phyloP scores from a whole-genome alignment of 768 basidiomycete genomes.

The Suillus luteus region DNA sequence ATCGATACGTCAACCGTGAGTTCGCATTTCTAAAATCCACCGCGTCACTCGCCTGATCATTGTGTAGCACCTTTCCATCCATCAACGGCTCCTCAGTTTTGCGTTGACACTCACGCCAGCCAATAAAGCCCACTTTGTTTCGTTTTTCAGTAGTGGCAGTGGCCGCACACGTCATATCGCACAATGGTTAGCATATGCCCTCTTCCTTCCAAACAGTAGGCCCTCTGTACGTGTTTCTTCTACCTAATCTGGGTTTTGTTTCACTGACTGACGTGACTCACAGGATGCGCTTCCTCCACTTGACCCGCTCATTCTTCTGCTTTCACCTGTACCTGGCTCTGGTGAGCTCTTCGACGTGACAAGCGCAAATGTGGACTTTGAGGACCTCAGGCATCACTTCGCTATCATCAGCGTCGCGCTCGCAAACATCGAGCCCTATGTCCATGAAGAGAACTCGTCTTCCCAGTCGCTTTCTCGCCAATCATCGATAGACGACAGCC shows the following conservation, averaged over 20 bases:
- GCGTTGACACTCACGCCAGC: conserved; percentile 42
- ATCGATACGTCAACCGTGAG: conserved; percentile 36
- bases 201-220: conserved; percentile 15
- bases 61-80: conserved; percentile 49
- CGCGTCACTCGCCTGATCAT: neutral
- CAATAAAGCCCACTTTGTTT: conserved; percentile 53
- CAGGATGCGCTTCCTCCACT: conserved; percentile 55
- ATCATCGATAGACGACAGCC: conserved; percentile 22
- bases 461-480: conserved; percentile 17
- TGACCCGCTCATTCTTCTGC: conserved; percentile 46
- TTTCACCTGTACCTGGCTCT: conserved; percentile 46
- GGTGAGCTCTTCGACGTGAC: conserved; percentile 53
- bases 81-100: conserved; percentile 45
- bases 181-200: conserved; percentile 53
- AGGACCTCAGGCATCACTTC: conserved; percentile 56
- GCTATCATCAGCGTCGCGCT: conserved; percentile 61
- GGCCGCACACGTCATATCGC: conserved; percentile 55
- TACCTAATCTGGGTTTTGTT: neutral
- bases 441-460: conserved; percentile 43
- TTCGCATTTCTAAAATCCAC: neutral
- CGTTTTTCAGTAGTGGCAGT: conserved; percentile 53
- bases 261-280: neutral
- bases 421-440: conserved; percentile 59
- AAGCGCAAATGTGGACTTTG: conserved; percentile 59
- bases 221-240: conserved; percentile 19